A percentile compares a stretch with the other conserved stretches of the same genome.
These are phyloP conservation scores for Alternaria brassicicola DNA, from an alignment of 2,329 filamentous ascomycete species.

Conservation along the genomic window DNA sequence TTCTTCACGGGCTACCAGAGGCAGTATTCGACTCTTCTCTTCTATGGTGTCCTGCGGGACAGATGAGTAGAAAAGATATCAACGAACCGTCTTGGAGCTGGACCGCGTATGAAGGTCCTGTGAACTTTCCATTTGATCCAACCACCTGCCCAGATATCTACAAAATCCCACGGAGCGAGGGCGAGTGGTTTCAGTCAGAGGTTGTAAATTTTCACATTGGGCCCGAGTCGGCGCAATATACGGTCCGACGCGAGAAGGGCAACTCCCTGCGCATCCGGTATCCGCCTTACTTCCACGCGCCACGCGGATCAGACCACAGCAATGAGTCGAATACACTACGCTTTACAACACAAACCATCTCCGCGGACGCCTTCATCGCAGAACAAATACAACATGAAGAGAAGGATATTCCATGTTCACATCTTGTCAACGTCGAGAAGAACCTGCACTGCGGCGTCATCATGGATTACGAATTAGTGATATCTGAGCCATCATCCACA, in stretches of 20 bases:
- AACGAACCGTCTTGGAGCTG: conserved; percentile 44
- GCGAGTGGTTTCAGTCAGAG: conserved; percentile 39
- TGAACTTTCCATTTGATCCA: conserved; percentile 45
- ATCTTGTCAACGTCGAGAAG: conserved; percentile 30
- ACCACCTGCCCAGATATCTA: conserved; percentile 40
- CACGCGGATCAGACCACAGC: conserved; percentile 24
- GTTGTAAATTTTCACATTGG: conserved; percentile 36
- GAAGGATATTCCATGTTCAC: conserved; percentile 31
- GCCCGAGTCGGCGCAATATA: conserved; percentile 30
- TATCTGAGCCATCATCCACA: conserved; percentile 23
- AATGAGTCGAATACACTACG: conserved; percentile 31
- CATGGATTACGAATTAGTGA: conserved; percentile 36
- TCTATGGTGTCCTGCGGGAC: conserved; percentile 41
- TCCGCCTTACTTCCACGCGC: conserved; percentile 36
- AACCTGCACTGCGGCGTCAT: conserved; percentile 36
- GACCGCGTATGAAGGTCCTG: conserved; percentile 32
- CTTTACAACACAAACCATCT: conserved; percentile 34
- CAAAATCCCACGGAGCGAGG: conserved; percentile 24
- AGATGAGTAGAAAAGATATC: conserved; percentile 17
- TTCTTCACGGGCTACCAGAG: conserved; percentile 42
- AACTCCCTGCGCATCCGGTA: conserved; percentile 30
- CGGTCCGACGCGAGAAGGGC: conserved; percentile 36
- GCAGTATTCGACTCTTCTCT: conserved; percentile 41
- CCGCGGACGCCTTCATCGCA: conserved; percentile 33
- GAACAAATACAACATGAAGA: conserved; percentile 32